Base-by-base conservation (phyloP, 306 rosid species). In the Ammopiptanthus mongolicus region DNA sequence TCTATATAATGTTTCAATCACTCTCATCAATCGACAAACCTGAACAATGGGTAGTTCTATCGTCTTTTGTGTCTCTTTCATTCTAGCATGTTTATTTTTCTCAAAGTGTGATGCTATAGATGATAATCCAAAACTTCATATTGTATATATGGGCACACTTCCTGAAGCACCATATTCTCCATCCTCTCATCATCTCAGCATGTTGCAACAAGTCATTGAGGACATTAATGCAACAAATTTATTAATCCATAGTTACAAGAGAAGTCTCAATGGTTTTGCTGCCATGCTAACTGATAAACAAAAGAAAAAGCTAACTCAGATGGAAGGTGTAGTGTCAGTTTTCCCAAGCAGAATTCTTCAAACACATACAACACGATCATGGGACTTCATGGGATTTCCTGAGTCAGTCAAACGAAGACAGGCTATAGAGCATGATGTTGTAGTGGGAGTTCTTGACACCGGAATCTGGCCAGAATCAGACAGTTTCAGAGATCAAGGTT, bases 331-430 rank as follows among this genome's bases (percentile, higher is more conserved):
- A 0, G 69, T 72, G 0, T 86, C 84, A 41, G 77, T 86, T 6
- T 80, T 86, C 52, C 80, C 64, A 0, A 83, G 70, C 59, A 74
- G 33, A 59, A 78, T 14, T 1, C 41, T 31, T 0, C 73, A 77
- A 12, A 67, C 80, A 2, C 87, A 80, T 0, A 73, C 85, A 5
- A 83, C 90, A 22, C 70, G 87, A 7, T 86, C 87, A 3, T 86
- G 89, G 87, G 83, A 83, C 12, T 85, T 82, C 63, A 21, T 79
- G 0, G 82, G 86, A 2, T 63, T 85, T 6, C 5, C 39, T 7
- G 14, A 34, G 6, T 19, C 42, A 6, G 41, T 31, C n/a, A 8
- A 8, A 10, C 36, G 80, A 51, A 15, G 57, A 1, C 42, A 29
- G 0, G n/a, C 34, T 0, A 58, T 6, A 1, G 85, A 80, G 67